Percentiles rank a stretch among this genome's conserved stretches.
Conservation (phyloP, 1,139 yeast species). For the Kodamaea sp. region DNA sequence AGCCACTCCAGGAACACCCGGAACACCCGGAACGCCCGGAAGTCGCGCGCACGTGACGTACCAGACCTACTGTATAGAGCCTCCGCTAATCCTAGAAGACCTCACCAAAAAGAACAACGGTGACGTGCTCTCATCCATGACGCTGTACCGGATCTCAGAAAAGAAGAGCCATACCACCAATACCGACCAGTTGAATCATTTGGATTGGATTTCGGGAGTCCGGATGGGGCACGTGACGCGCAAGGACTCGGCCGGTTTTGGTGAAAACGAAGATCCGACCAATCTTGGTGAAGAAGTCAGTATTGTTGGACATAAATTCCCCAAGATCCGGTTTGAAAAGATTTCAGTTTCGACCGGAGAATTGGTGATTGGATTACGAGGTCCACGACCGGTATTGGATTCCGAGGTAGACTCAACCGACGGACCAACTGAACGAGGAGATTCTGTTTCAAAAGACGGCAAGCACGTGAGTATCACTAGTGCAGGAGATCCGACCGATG, state of each 20-base stretch:
- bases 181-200: conserved; percentile 53
- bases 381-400: conserved; percentile 42
- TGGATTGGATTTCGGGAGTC: conserved; percentile 94
- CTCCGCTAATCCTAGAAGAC: conserved; percentile 36
- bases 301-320: conserved; percentile 84
- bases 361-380: conserved; percentile 68
- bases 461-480: too few relatives aligned
- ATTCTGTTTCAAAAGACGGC: too few relatives aligned
- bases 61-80: conserved; percentile 38
- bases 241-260: conserved; percentile 17
- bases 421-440: neutral
- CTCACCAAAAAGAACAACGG: conserved; percentile 29
- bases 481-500: too few relatives aligned
- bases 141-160: conserved; percentile 33
- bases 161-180: conserved; percentile 24
- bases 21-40: too few relatives aligned
- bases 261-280: conserved; percentile 49
- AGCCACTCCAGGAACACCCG: too few relatives aligned
- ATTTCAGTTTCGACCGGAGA: conserved; percentile 86
- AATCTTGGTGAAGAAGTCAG: conserved; percentile 91
- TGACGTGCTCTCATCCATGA: conserved; percentile 36
- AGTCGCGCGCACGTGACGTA: conserved; percentile 16
- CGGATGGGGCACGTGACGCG: conserved; percentile 52
- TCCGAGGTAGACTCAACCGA: neutral
- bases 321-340: conserved; percentile 79